Conservation (phyloP, 495 filamentous ascomycete genomes). For the Xylaria scruposa region DNA sequence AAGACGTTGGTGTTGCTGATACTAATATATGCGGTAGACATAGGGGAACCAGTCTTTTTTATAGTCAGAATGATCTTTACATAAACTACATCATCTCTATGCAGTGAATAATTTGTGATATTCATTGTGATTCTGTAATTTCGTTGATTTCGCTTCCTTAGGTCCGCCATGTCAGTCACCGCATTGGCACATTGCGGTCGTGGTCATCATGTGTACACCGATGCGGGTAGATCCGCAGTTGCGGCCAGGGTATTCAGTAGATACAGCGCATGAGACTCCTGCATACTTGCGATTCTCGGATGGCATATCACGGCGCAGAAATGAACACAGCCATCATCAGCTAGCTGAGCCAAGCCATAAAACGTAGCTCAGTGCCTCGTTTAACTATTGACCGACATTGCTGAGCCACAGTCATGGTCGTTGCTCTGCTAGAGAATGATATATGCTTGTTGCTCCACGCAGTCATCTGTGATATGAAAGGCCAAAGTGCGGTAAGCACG, state of each 20-base stretch:
- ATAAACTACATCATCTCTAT: not conserved
- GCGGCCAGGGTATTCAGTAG: not conserved
- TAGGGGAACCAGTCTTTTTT: not conserved
- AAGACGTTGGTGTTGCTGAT: not conserved
- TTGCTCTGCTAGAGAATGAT: not conserved
- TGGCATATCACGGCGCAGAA: not conserved
- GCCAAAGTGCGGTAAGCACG: too few relatives aligned
- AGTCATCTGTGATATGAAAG: too few relatives aligned
- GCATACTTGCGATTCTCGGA: not conserved
- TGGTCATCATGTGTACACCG: not conserved
- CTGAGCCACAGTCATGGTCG: not conserved
- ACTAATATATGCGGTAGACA: not conserved
- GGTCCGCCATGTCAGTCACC: not conserved
- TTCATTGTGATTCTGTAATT: not conserved
- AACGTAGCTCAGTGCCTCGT: too few relatives aligned
- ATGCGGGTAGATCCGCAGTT: conserved; percentile 11
- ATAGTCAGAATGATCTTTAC: not conserved
- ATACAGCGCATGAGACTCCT: not conserved
- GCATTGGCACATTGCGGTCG: not conserved
- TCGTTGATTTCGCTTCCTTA: not conserved
- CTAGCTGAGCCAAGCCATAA: conserved; percentile 21
- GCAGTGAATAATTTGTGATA: too few relatives aligned
- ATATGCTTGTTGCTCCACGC: too few relatives aligned
- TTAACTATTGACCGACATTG: not conserved
- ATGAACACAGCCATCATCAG: conserved; percentile 15